Evolutionary conservation across 495 filamentous ascomycete genomes (phyloP), one percentile per base, ranked within the genome.

Genomic region (Cetradonia linearis): DNA sequence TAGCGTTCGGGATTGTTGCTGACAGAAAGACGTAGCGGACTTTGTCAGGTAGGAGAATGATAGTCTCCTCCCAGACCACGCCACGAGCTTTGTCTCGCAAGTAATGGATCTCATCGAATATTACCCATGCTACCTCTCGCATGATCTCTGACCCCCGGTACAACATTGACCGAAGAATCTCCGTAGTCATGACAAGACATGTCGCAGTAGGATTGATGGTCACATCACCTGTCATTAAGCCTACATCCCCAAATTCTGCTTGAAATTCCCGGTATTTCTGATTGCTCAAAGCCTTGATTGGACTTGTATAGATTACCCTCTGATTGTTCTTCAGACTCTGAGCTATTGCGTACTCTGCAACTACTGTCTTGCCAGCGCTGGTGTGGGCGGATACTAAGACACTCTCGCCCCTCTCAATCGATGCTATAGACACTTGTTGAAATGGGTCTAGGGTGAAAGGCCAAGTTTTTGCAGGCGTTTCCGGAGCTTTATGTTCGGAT

Each of bases 51-150:
- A 98, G 76, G 28, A 98, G 77, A 69, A 98, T 98, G 69, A 98
- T 94, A 9, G 94, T 97, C 72, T 98, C 93, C 70, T 98, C 93
- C 93, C 93, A 98, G 11, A 98, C 93, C 11, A 98, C 93, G 74
- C 93, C 93, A 70, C 93, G 83, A 62, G 84, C 80, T 78, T 90
- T 89, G 74, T 98, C 93, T 65, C 93, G 81, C 87, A 98, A 84
- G 76, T 97, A 98, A 73, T 98, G 93, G 53, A 98, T 94, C 72
- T 98, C 93, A 70, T 98, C 93, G 65, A 98, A 98, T 5, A 97
- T 74, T 10, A 98, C 94, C 93, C 93, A 97, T 28, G 83, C 88
- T 5, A 97, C 94, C 75, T 98, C 93, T 63, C 93, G 88, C 93
- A 97, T 97, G 62, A 98, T 96, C 73, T 98, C 93, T 5, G 93